These are phyloP conservation scores for Scheffersomyces titani DNA, from an alignment of 1,139 yeast genomes.

Conservation along the genomic window DNA sequence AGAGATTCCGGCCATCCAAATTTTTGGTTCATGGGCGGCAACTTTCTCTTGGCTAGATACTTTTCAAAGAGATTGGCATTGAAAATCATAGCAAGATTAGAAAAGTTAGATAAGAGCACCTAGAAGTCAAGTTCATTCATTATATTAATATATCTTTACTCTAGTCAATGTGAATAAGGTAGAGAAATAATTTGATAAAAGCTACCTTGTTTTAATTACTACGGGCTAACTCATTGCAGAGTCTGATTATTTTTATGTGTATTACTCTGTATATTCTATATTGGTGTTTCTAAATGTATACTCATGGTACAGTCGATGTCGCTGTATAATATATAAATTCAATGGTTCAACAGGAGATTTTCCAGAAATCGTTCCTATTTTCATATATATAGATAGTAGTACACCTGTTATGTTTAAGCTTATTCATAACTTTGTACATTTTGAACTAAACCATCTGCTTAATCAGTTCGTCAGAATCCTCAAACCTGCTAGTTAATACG, in stretches of 20 bases:
- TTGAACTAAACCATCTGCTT: background rate
- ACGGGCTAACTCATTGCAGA: background rate
- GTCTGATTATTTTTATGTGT: background rate
- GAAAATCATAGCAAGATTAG: conserved; percentile 25
- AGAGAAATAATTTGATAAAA: too few relatives aligned
- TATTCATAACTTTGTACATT: too few relatives aligned
- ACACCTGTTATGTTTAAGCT: too few relatives aligned
- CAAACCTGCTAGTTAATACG: background rate
- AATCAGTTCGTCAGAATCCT: background rate
- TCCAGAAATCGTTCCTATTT: background rate
- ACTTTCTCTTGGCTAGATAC: conserved; percentile 49
- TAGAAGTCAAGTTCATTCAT: background rate
- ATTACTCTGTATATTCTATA: background rate
- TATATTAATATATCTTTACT: too few relatives aligned
- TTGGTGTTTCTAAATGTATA: background rate
- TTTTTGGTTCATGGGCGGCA: conserved; percentile 50
- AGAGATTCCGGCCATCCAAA: conserved; percentile 36
- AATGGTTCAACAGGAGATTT: background rate
- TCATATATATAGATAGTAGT: too few relatives aligned
- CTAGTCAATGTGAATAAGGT: background rate
- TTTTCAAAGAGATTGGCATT: conserved; percentile 35
- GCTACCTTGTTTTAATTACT: background rate
- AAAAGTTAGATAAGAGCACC: background rate
- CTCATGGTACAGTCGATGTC: background rate
- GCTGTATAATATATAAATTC: background rate